Conservation (phyloP, 129 eudicot genomes). For the Scalesia atractyloides region DNA sequence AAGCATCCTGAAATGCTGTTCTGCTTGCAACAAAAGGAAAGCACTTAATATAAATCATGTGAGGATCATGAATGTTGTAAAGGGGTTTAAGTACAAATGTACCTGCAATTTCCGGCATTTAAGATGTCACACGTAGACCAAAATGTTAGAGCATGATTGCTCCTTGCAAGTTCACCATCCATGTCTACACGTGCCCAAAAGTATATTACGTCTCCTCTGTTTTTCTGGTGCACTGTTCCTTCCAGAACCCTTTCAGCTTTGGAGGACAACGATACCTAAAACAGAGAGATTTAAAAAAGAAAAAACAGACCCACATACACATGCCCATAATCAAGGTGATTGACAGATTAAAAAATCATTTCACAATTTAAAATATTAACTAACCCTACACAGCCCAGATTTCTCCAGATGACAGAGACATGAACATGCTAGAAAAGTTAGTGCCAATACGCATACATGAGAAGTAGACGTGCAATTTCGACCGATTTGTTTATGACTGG, state of each 20-base stretch:
- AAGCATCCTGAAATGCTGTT: constrained; percentile 75
- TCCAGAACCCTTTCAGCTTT: constrained; percentile 82
- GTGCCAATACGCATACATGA: constrained; percentile 8
- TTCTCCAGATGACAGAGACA: constrained; percentile 3
- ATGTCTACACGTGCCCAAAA: constrained; percentile 77
- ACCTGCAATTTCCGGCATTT: constrained; percentile 97
- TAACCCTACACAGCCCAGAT: not conserved
- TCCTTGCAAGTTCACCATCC: constrained; percentile 56
- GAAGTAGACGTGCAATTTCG: not conserved
- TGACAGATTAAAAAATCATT: constrained; percentile 10
- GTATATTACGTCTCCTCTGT: constrained; percentile 77
- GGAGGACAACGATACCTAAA: constrained; percentile 76
- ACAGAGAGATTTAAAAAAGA: not conserved
- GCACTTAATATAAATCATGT: not conserved
- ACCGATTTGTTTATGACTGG: not conserved
- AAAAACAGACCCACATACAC: constrained; percentile 1
- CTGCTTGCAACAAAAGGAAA: constrained; percentile 44
- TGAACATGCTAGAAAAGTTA: not conserved
- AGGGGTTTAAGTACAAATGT: not conserved
- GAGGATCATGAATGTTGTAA: not conserved
- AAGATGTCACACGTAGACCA: constrained; percentile 96
- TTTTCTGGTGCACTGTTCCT: constrained; percentile 52
- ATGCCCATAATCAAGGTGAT: constrained; percentile 3
- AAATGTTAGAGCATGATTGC: constrained; percentile 56
- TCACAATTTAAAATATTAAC: not conserved